phyloP scores from a whole-genome alignment of 2,329 filamentous ascomycete genomes.

The Penicillium brasilianum region DNA sequence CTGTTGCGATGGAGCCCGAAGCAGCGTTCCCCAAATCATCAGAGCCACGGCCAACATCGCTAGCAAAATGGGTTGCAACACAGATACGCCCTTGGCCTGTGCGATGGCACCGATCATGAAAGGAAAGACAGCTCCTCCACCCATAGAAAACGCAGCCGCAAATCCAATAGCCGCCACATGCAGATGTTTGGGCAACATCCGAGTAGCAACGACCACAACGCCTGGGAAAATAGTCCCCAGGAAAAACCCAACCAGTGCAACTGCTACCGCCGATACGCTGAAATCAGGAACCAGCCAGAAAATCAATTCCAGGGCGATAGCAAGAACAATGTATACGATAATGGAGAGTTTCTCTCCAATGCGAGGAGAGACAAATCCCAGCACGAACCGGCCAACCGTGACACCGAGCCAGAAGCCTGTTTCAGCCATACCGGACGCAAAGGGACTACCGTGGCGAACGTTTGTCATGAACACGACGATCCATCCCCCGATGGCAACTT shows the following conservation, averaged over 20 bases:
- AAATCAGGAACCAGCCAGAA: constrained; percentile 82
- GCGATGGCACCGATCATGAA: constrained; percentile 49
- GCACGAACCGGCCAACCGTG: constrained; percentile 70
- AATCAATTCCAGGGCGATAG: constrained; percentile 68
- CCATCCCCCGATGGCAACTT: constrained; percentile 60
- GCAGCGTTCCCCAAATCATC: constrained; percentile 21
- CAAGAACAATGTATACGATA: constrained; percentile 64
- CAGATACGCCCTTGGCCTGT: constrained; percentile 59
- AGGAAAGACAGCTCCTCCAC: constrained; percentile 60
- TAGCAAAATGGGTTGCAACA: constrained; percentile 62
- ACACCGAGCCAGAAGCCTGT: constrained; percentile 82
- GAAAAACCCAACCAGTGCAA: constrained; percentile 74
- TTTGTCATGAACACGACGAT: constrained; percentile 78
- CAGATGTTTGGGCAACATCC: constrained; percentile 70
- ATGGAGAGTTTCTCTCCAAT: constrained; percentile 62
- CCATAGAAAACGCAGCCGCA: constrained; percentile 73
- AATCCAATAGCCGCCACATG: constrained; percentile 79
- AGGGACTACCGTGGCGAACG: constrained; percentile 66
- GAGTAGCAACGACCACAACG: constrained; percentile 71
- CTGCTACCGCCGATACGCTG: constrained; percentile 71
- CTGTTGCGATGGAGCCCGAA: constrained; percentile 16
- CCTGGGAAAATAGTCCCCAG: constrained; percentile 77
- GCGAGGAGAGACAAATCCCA: constrained; percentile 45
- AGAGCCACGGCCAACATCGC: constrained; percentile 47
- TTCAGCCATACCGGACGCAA: constrained; percentile 70